Conservation (phyloP, 768 basidiomycete genomes). For the Daedaleopsis sinensis region DNA sequence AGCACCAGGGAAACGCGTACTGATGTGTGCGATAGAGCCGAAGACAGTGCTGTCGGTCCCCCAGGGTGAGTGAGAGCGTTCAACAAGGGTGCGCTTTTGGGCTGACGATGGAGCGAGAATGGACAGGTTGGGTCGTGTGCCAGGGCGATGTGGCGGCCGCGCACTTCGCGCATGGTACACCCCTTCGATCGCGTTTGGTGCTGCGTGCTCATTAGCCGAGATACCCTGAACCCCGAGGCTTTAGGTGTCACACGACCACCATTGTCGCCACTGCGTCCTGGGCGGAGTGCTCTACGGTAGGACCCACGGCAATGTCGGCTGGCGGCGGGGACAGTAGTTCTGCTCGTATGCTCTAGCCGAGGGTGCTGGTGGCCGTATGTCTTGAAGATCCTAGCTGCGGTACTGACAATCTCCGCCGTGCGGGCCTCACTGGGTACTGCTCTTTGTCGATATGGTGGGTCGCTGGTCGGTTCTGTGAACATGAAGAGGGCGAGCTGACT, state of each 20-base stretch:
- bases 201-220: not conserved
- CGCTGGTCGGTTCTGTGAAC: not conserved
- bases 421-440: not conserved
- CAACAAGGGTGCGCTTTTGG: not conserved
- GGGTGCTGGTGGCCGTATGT: not conserved
- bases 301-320: not conserved
- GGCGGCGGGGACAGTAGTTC: not conserved
- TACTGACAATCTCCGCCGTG: not conserved
- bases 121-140: slow-evolving; percentile 2
- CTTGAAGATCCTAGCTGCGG: not conserved
- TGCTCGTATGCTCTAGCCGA: not conserved
- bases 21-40: slow-evolving; percentile 5
- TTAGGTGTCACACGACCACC: slow-evolving; percentile 18
- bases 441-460: not conserved
- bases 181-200: slow-evolving; percentile 4
- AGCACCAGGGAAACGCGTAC: not conserved
- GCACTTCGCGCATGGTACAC: slow-evolving; percentile 13
- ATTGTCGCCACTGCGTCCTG: not conserved
- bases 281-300: not conserved
- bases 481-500: not conserved
- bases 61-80: not conserved
- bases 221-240: slow-evolving; percentile 8
- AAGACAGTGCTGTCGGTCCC: not conserved
- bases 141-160: slow-evolving; percentile 12
- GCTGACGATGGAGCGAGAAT: not conserved